These are phyloP conservation scores for Lichtheimia ornata DNA, from an alignment of 371 early-diverging fungal species.

Conservation along the genomic window DNA sequence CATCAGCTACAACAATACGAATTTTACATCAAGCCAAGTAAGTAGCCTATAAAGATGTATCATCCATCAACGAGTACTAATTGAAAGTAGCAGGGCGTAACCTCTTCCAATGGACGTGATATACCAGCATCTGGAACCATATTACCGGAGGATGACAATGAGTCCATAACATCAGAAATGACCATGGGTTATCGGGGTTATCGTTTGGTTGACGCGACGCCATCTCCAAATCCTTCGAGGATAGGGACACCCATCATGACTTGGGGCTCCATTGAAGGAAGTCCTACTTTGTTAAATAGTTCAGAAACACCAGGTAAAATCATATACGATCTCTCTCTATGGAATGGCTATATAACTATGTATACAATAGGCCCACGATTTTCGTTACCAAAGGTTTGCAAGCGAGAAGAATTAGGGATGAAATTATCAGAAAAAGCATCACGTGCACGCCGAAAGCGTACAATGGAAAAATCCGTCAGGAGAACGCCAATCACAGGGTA, in stretches of 20 bases:
- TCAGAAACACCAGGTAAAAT: conserved; percentile 43
- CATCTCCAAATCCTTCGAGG: conserved; percentile 59
- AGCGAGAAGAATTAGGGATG: conserved; percentile 68
- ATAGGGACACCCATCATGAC: conserved; percentile 70
- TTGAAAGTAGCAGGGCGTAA: neutral
- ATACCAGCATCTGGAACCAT: conserved; percentile 9
- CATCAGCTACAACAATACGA: conserved; percentile 56
- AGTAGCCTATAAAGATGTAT: neutral
- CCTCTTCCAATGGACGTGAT: neutral
- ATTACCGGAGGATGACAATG: conserved; percentile 6
- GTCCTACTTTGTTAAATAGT: conserved; percentile 59
- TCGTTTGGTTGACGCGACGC: conserved; percentile 70
- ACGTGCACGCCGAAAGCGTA: conserved; percentile 51
- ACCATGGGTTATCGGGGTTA: conserved; percentile 47
- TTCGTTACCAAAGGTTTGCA: conserved; percentile 63
- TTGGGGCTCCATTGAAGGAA: conserved; percentile 79
- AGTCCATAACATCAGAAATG: neutral
- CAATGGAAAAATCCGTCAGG: conserved; percentile 17
- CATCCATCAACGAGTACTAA: neutral
- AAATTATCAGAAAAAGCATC: conserved; percentile 66
- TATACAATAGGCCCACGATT: conserved; percentile 48
- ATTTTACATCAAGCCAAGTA: conserved; percentile 26
- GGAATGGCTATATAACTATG: neutral
- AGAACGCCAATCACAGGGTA: conserved; percentile 26
- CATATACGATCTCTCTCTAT: no score